phyloP scores from a whole-genome alignment of 1,284 basidiomycete genomes.

The Puccinia coronata region DNA sequence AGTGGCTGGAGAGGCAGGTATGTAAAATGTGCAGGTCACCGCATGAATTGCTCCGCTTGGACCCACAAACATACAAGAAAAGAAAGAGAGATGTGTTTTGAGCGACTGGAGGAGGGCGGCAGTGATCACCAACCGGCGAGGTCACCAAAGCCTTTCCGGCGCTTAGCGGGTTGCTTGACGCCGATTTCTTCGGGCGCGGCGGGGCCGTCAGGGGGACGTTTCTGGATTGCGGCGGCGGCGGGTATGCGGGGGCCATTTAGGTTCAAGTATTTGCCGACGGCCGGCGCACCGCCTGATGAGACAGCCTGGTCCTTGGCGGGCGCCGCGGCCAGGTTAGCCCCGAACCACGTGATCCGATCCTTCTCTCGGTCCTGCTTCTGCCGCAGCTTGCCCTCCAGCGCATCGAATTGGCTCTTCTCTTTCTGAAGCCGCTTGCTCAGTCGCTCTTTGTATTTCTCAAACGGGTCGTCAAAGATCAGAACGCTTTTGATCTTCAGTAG shows the following conservation, averaged over 20 bases:
- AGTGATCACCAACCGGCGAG: constrained; percentile 37
- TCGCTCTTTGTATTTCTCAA: constrained; percentile 44
- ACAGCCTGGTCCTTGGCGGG: neutral
- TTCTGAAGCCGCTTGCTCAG: constrained; percentile 34
- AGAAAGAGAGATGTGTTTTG: neutral
- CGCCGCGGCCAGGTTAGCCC: constrained; percentile 8
- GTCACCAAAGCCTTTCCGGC: constrained; percentile 46
- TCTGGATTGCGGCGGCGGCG: neutral
- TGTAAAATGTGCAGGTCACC: too few species aligned
- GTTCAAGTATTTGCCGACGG: constrained; percentile 44
- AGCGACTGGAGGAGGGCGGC: neutral
- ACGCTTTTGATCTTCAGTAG: constrained; percentile 76
- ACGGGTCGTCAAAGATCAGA: constrained; percentile 66
- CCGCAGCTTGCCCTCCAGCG: constrained; percentile 15
- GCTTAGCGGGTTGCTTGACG: constrained; percentile 34
- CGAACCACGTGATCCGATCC: constrained; percentile 49
- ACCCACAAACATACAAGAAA: neutral
- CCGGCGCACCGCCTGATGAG: neutral
- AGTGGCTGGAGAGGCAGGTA: neutral
- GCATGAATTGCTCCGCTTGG: too few species aligned
- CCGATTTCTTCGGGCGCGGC: constrained; percentile 30
- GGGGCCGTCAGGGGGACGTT: neutral
- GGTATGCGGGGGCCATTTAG: neutral
- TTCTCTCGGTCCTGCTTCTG: constrained; percentile 31
- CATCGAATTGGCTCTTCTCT: constrained; percentile 26